Percentiles rank a stretch among this genome's conserved stretches.
phyloP scores from a whole-genome alignment of 2,329 filamentous ascomycete species.

The Tolypocladium tropicale region DNA sequence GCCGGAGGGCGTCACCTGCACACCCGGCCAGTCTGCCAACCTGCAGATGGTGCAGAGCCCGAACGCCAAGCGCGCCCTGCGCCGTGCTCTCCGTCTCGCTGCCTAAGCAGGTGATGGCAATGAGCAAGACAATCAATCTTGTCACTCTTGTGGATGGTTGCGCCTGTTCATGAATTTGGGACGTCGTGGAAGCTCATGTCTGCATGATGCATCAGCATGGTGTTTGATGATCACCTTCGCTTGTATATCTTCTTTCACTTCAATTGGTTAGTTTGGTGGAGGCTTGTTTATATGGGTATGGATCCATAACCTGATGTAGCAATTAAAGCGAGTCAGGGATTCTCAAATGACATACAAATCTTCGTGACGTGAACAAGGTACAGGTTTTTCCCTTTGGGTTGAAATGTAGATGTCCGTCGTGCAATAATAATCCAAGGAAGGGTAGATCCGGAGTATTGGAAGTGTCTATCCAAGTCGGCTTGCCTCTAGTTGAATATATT shows the following conservation, averaged over 20 bases:
- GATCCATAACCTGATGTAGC: not conserved
- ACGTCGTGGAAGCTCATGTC: not conserved
- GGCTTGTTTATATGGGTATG: not conserved
- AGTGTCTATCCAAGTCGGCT: too few species aligned
- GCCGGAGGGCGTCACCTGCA: conserved; percentile 35
- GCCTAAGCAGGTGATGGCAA: not conserved
- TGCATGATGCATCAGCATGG: not conserved
- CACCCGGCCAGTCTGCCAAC: conserved; percentile 24
- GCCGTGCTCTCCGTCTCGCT: conserved; percentile 15
- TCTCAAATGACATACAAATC: not conserved
- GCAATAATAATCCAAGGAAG: too few species aligned
- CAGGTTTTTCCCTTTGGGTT: too few species aligned
- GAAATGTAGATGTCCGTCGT: too few species aligned
- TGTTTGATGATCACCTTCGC: not conserved
- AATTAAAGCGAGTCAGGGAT: not conserved
- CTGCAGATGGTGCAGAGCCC: conserved; percentile 21
- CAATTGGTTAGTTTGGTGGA: not conserved
- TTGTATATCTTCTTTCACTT: not conserved
- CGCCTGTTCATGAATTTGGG: not conserved
- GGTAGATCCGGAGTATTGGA: too few species aligned
- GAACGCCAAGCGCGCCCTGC: conserved; percentile 13
- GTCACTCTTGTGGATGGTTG: not conserved
- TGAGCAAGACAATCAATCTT: not conserved
- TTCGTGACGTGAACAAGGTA: not conserved
- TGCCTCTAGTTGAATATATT: too few species aligned